Conservation (phyloP, 2,329 filamentous ascomycete genomes). For the Pseudopyrenochaeta lycopersici region DNA sequence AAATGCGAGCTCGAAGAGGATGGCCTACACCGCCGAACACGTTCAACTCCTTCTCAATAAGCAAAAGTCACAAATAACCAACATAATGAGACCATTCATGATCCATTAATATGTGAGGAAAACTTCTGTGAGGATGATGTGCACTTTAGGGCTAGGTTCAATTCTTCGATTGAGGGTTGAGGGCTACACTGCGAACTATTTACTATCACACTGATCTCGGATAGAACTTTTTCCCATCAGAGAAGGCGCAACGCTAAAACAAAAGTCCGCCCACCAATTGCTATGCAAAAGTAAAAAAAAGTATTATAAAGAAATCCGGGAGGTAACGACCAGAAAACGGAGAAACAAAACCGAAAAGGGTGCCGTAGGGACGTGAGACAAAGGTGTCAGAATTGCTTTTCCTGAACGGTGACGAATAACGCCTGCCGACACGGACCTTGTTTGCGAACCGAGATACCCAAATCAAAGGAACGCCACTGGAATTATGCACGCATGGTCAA, state of each 20-base stretch:
- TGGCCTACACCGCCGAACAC: not conserved
- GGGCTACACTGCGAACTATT: not conserved
- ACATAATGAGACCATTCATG: not conserved
- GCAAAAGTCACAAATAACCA: not conserved
- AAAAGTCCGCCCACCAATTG: constrained; percentile 11
- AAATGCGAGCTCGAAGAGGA: too few species aligned
- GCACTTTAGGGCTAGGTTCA: not conserved
- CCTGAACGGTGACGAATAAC: constrained; percentile 19
- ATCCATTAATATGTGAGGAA: too few species aligned
- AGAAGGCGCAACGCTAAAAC: constrained; percentile 5
- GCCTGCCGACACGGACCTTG: constrained; percentile 6
- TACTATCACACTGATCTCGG: not conserved
- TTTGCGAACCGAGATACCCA: constrained; percentile 7
- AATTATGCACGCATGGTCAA: constrained; percentile 34
- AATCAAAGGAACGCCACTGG: constrained; percentile 29
- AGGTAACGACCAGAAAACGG: constrained; percentile 1
- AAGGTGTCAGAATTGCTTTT: constrained; percentile 24
- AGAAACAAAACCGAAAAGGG: not conserved
- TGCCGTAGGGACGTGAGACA: constrained; percentile 1
- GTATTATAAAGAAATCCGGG: constrained; percentile 14
- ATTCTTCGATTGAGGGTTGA: not conserved
- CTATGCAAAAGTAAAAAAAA: constrained; percentile 18
- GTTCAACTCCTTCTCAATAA: not conserved
- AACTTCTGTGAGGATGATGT: too few species aligned
- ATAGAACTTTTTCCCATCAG: not conserved